Evolutionary conservation across 345 rosid genomes (phyloP).

Genomic region (Passiflora organensis): DNA sequence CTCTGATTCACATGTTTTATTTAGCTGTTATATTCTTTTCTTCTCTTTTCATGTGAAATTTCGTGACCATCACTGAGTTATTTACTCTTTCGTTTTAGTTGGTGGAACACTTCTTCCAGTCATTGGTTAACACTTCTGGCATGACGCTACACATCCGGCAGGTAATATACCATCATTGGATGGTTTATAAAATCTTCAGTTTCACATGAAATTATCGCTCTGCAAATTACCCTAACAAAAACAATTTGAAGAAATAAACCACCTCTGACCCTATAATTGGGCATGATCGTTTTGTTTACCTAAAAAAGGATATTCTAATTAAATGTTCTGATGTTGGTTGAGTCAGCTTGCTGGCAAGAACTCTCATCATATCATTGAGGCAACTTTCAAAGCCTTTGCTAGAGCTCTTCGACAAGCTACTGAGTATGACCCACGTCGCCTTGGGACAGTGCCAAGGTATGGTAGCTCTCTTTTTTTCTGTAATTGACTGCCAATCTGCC

Average conservation of each 20-base stretch:
- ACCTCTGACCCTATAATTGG: background rate
- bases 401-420: slow-evolving; percentile 94
- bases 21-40: slow-evolving; percentile 2
- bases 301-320: slow-evolving; percentile 1
- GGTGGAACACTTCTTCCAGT: slow-evolving; percentile 94
- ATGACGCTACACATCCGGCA: slow-evolving; percentile 95
- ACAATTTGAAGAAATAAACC: background rate
- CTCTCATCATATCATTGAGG: slow-evolving; percentile 93
- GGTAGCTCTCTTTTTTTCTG: slow-evolving; percentile 1
- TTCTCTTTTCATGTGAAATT: background rate
- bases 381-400: slow-evolving; percentile 94
- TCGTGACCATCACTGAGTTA: slow-evolving; percentile 4
- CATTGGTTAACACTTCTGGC: slow-evolving; percentile 85
- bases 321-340: slow-evolving; percentile 10
- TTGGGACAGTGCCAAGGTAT: slow-evolving; percentile 83
- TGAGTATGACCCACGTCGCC: slow-evolving; percentile 67
- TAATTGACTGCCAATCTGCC: background rate
- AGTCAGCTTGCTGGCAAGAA: slow-evolving; percentile 81
- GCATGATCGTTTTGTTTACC: too few relatives aligned
- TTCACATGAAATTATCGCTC: background rate
- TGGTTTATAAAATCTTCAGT: slow-evolving; percentile 5
- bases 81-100: slow-evolving; percentile 39
- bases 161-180: slow-evolving; percentile 33
- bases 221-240: background rate
- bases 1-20: too few relatives aligned